These are phyloP conservation scores for Pythium dissotocum DNA, from an alignment of 352 stramenopile genomes.

Conservation along the genomic window DNA sequence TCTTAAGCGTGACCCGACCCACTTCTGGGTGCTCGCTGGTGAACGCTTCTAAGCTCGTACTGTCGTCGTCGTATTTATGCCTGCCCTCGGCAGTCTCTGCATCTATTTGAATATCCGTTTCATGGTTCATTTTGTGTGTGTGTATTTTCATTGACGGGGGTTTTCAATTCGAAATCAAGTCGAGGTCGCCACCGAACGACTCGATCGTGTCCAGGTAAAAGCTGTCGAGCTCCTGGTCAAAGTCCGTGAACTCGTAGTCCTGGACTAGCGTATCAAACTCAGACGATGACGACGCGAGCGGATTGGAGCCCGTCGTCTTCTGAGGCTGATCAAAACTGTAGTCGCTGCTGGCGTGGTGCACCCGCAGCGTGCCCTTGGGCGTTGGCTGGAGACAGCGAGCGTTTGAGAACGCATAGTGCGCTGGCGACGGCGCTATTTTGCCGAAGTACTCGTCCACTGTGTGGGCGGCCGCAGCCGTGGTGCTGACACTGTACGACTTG, in stretches of 20 bases:
- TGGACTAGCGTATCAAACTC: conserved; percentile 78
- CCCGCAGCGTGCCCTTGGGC: conserved; percentile 33
- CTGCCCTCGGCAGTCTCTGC: neutral
- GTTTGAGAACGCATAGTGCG: conserved; percentile 16
- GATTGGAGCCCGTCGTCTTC: conserved; percentile 21
- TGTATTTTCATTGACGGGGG: conserved; percentile 7
- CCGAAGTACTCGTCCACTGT: conserved; percentile 63
- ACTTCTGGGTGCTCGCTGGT: conserved; percentile 16
- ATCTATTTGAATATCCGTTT: neutral
- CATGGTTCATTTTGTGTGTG: conserved; percentile 4
- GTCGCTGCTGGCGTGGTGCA: conserved; percentile 23
- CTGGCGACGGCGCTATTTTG: conserved; percentile 33
- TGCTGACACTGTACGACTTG: conserved; percentile 15
- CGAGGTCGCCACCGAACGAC: conserved; percentile 55
- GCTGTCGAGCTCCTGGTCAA: conserved; percentile 79
- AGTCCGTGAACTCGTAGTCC: conserved; percentile 81
- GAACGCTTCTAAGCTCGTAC: neutral
- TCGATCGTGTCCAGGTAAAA: conserved; percentile 81
- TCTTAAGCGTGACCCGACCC: conserved; percentile 33
- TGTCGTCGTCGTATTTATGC: conserved; percentile 6
- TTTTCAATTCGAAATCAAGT: conserved; percentile 58
- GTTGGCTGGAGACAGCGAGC: conserved; percentile 27
- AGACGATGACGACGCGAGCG: conserved; percentile 17
- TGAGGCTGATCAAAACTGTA: conserved; percentile 44
- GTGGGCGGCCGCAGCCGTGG: conserved; percentile 25